Base-by-base conservation (phyloP, 2,329 filamentous ascomycete genomes). In the Cylindrodendrum hubeiense region DNA sequence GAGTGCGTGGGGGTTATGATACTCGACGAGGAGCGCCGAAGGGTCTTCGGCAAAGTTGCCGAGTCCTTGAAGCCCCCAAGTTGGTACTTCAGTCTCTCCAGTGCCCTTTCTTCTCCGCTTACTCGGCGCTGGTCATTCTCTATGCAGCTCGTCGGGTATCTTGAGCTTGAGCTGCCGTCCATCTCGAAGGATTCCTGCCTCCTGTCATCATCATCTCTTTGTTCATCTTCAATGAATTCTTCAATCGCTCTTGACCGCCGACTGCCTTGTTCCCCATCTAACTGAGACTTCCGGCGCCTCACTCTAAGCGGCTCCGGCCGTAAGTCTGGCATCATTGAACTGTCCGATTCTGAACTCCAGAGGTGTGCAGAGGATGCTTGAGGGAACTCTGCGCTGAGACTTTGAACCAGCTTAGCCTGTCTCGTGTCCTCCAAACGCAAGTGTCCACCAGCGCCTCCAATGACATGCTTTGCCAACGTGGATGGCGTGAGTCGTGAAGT, bases 301-400 rank as follows among this genome's bases (percentile, higher is more conserved):
- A 77, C 60, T 12, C 68, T 66, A 12, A 77, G 63, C 4, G 75
- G 73, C 12, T 71, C 68, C 7, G 76, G 76, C 30, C 71, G 69
- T 22, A 76, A 57, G 21, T 68, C 68, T 5, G 69, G 56, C 19
- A 66, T 60, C 30, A 69, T 69, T 5, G 67, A 58, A 19, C 67
- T 66, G 17, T 61, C 56, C 13, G 28, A 33, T 30, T 69, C 71
- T 19, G 50, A 41, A 41, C 60, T 52, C 72, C 67, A 70, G 13
- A 76, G 37, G 46, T 74, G 66, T 2, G 75, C 75, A 2, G 69
- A 66, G 3, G 69, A 66, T 5, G 72, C 69, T 13, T 66, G 39
- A 4, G 67, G 64, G 4, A 68, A 52, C 4, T 66, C 66, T 9
- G 55, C 41, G 6, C 61, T 64, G 4, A 60, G 50, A 28, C 60